Conservation (phyloP, 2,329 filamentous ascomycete genomes). For the Cordyceps fumosorosea region DNA sequence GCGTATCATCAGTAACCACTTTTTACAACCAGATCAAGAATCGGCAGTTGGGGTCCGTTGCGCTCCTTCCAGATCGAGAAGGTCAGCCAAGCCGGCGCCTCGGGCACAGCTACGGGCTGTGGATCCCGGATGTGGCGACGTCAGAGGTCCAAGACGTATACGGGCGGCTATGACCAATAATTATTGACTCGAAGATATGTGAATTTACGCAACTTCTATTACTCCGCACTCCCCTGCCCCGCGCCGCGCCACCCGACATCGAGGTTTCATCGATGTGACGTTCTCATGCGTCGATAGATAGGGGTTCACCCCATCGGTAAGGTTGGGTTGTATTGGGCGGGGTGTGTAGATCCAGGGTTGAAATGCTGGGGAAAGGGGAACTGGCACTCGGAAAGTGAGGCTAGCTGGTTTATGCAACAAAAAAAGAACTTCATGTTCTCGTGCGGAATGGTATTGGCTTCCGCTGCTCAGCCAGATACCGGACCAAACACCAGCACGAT, state of each 20-base stretch:
- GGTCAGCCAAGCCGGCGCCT: background rate
- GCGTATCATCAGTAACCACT: background rate
- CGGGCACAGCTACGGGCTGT: background rate
- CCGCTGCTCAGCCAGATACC: too few species aligned
- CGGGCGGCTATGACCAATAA: background rate
- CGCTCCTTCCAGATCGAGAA: background rate
- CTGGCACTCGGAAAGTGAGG: too few species aligned
- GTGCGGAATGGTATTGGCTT: too few species aligned
- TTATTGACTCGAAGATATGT: background rate
- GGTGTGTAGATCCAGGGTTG: too few species aligned
- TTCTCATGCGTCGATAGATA: background rate
- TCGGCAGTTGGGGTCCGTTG: background rate
- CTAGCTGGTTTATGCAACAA: too few species aligned
- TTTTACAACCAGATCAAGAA: background rate
- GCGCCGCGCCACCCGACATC: background rate
- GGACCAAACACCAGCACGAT: too few species aligned
- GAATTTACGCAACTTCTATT: too few species aligned
- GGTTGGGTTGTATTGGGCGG: background rate
- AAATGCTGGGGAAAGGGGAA: too few species aligned
- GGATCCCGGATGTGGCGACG: background rate
- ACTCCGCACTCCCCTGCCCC: background rate
- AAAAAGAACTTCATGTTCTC: too few species aligned
- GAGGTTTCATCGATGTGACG: background rate
- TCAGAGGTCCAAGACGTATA: background rate
- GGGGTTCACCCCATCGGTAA: background rate